phyloP scores from a whole-genome alignment of 2,329 filamentous ascomycete genomes.

The Aureobasidium pullulans region DNA sequence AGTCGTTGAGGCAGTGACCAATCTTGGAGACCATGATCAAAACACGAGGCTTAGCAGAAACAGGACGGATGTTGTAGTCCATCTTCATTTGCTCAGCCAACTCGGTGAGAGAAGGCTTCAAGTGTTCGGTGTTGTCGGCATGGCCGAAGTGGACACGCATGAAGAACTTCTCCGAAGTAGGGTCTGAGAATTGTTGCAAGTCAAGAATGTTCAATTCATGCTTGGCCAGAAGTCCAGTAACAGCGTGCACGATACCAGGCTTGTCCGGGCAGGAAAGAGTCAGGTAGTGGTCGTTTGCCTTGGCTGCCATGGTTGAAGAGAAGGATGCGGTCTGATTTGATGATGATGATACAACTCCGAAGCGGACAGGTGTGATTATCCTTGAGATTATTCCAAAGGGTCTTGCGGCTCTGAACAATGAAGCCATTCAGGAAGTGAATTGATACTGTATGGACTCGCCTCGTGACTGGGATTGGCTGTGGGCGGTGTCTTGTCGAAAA shows the following conservation, averaged over 20 bases:
- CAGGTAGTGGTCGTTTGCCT: slow-evolving; percentile 56
- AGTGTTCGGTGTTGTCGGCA: slow-evolving; percentile 39
- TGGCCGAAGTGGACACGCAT: slow-evolving; percentile 81
- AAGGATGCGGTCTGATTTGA: slow-evolving; percentile 6
- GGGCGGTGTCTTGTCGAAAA: neutral
- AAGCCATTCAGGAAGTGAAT: slow-evolving; percentile 2
- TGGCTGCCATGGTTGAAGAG: neutral
- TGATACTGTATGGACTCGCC: neutral
- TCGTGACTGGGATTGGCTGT: neutral
- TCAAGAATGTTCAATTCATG: slow-evolving; percentile 75
- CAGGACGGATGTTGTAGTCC: slow-evolving; percentile 63
- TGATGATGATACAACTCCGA: neutral
- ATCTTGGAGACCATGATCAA: slow-evolving; percentile 89
- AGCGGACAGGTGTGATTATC: neutral
- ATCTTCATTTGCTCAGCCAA: slow-evolving; percentile 59
- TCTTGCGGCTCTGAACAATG: slow-evolving; percentile 3
- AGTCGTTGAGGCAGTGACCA: slow-evolving; percentile 76
- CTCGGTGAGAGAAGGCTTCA: slow-evolving; percentile 50
- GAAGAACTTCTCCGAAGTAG: slow-evolving; percentile 68
- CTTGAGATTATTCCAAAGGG: slow-evolving; percentile 9
- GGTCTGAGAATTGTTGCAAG: slow-evolving; percentile 77
- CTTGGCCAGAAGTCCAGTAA: slow-evolving; percentile 67
- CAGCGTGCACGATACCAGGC: slow-evolving; percentile 76
- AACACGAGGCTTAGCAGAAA: slow-evolving; percentile 63
- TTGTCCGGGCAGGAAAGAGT: slow-evolving; percentile 80